Evolutionary conservation across 208 protist species (phyloP), one percentile per base, ranked within the genome.

Genomic region (Trypanosomatidae sp.): DNA sequence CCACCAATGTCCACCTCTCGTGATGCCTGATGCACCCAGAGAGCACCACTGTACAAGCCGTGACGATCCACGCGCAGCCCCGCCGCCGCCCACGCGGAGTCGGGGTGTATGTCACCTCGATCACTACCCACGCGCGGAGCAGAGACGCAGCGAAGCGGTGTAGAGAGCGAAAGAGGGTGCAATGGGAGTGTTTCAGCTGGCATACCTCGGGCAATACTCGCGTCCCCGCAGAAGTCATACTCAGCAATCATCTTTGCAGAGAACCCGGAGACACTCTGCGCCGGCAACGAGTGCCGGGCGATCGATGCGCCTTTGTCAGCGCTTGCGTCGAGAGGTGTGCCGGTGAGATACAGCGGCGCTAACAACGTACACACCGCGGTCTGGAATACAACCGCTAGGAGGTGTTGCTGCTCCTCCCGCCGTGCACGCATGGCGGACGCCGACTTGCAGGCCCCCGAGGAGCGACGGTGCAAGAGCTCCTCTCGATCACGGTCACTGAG

Each of bases 291-390:
- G 44, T 5, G 33, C 44, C 12, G 12, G 19, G 62, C 25, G 36
- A 49, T 39, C 39, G 50, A 28, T 10, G 10, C 41, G 6, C 33
- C 43, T 49, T 25, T 49, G 5, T 5, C 66, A 15, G 7, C 33
- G 36, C 22, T 36, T 46, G 59, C 59, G 39, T 30, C 5, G 59
- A 46, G 59, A 65, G 30, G 33, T 43, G 33, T 43, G 66, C 13
- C 66, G 66, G 28, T n/a, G 15, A 78, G 69, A 59, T 84, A 84
- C 13, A 77, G 68, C n/a, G 80, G 80, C 3, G 80, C 80, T 12
- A 84, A 5, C 56, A 76, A 30, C 25, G 69, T 69, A 47, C 69
- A 80, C 60, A 69, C 43, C 19, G 80, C 80, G 0, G 52, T 62
- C 17, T 77, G 80, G 44, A 85, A 76, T 28, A 73, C 46, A 2